Conservation (phyloP, 2,329 filamentous ascomycete genomes). For the Arthroderma sp. region DNA sequence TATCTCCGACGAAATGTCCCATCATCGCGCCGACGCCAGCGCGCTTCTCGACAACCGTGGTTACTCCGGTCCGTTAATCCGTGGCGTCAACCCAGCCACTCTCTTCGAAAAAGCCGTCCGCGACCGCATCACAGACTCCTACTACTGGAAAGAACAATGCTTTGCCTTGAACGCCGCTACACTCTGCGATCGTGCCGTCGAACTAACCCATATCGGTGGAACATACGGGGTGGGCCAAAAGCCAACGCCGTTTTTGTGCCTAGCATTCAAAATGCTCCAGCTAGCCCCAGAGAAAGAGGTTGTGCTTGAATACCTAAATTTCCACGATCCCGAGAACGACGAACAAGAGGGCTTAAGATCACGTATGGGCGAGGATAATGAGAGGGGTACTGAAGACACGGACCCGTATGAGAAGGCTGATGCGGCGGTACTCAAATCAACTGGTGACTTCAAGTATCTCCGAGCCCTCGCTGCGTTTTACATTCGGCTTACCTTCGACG, state of each 20-base stretch:
- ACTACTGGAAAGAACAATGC: constrained; percentile 98
- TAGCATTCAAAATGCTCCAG: constrained; percentile 89
- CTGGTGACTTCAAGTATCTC: constrained; percentile 56
- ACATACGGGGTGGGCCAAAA: constrained; percentile 74
- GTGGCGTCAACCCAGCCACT: constrained; percentile 85
- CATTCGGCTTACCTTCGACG: constrained; percentile 70
- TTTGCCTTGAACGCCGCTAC: constrained; percentile 78
- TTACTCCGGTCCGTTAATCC: constrained; percentile 60
- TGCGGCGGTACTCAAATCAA: constrained; percentile 21
- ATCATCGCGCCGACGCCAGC: constrained; percentile 64
- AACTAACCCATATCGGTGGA: constrained; percentile 73
- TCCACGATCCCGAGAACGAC: constrained; percentile 56
- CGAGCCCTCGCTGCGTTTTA: constrained; percentile 86
- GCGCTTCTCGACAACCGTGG: constrained; percentile 80
- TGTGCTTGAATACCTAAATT: constrained; percentile 63
- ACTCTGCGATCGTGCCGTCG: constrained; percentile 76
- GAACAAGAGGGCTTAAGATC: constrained; percentile 14
- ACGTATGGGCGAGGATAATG: constrained; percentile 1
- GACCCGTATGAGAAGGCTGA: constrained; percentile 12
- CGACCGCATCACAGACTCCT: constrained; percentile 86
- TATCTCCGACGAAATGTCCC: constrained; percentile 23
- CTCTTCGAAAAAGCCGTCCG: constrained; percentile 92
- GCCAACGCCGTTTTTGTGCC: constrained; percentile 79
- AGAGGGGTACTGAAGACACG: background rate
- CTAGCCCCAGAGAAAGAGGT: constrained; percentile 68